These are phyloP conservation scores for Lophium mytilinum DNA, from an alignment of 495 filamentous ascomycete species.

Conservation along the genomic window DNA sequence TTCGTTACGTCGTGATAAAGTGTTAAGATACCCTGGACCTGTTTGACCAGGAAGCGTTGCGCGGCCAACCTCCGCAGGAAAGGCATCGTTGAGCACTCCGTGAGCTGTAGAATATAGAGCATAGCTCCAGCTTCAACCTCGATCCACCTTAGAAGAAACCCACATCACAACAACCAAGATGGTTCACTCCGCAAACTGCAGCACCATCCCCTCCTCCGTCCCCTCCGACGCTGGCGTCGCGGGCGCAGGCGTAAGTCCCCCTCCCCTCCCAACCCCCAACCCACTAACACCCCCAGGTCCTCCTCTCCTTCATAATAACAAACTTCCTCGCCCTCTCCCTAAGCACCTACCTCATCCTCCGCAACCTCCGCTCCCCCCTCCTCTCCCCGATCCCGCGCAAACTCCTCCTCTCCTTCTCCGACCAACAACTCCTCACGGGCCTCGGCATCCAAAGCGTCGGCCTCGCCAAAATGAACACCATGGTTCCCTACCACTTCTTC, in stretches of 20 bases:
- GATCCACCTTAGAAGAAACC: no score
- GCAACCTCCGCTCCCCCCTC: slow-evolving; percentile 32
- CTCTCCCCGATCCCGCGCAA: slow-evolving; percentile 44
- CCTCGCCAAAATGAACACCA: slow-evolving; percentile 40
- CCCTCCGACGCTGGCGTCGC: slow-evolving; percentile 50
- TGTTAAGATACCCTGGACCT: no score
- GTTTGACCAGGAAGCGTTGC: no score
- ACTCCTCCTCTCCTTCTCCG: slow-evolving; percentile 48
- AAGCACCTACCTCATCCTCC: slow-evolving; percentile 42
- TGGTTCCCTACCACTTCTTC: slow-evolving; percentile 55
- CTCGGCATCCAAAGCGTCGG: slow-evolving; percentile 51
- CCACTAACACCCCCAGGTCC: slow-evolving; percentile 34
- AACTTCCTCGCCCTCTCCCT: slow-evolving; percentile 43
- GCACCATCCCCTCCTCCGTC: slow-evolving; percentile 35
- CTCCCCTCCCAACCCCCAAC: not conserved
- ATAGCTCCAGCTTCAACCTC: no score
- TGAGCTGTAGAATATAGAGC: no score
- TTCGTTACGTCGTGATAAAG: no score
- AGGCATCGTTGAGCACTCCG: no score
- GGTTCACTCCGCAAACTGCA: slow-evolving; percentile 39
- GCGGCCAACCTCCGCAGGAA: no score
- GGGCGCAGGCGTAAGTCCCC: slow-evolving; percentile 45
- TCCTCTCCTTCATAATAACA: slow-evolving; percentile 54
- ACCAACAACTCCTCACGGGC: slow-evolving; percentile 54
- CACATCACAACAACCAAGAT: not conserved